phyloP scores from a whole-genome alignment of 768 basidiomycete species.

The Hygrocybe punicea region DNA sequence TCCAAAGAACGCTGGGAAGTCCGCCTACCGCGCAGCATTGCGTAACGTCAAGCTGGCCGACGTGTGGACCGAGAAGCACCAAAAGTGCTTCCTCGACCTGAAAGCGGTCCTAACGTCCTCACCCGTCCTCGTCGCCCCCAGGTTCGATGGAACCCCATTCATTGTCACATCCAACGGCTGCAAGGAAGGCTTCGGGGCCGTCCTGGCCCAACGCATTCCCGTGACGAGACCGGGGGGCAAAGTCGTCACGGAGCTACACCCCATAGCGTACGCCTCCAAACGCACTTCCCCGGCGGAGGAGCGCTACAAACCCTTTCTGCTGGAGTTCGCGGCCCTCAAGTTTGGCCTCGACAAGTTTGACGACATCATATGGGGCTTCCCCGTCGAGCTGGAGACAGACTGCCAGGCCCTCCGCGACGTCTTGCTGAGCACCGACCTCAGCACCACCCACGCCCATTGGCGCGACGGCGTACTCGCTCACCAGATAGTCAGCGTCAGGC shows the following conservation, averaged over 20 bases:
- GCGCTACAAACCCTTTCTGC: slow-evolving; percentile 32
- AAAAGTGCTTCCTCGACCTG: neutral
- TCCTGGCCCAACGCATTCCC: slow-evolving; percentile 25
- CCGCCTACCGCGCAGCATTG: slow-evolving; percentile 6
- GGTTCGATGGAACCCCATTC: slow-evolving; percentile 31
- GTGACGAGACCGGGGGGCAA: slow-evolving; percentile 21
- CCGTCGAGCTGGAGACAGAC: slow-evolving; percentile 36
- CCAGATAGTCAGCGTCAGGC: slow-evolving; percentile 24
- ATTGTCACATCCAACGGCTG: slow-evolving; percentile 38
- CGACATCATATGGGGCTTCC: slow-evolving; percentile 28
- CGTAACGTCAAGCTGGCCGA: slow-evolving; percentile 23
- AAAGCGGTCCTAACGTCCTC: slow-evolving; percentile 1
- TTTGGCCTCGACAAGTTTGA: slow-evolving; percentile 26
- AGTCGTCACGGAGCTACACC: slow-evolving; percentile 8
- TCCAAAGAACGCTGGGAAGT: slow-evolving; percentile 10
- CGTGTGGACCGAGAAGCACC: slow-evolving; percentile 3
- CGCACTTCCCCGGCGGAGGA: slow-evolving; percentile 30
- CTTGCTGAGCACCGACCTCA: slow-evolving; percentile 14
- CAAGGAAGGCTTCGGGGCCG: slow-evolving; percentile 33
- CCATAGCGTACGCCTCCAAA: slow-evolving; percentile 36
- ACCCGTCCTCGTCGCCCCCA: slow-evolving; percentile 17
- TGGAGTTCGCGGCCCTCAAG: slow-evolving; percentile 39
- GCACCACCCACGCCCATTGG: neutral
- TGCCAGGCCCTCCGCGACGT: slow-evolving; percentile 35
- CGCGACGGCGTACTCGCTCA: neutral